Conservation (phyloP, 78 protist genomes). For the Diacronema lutheri region DNA sequence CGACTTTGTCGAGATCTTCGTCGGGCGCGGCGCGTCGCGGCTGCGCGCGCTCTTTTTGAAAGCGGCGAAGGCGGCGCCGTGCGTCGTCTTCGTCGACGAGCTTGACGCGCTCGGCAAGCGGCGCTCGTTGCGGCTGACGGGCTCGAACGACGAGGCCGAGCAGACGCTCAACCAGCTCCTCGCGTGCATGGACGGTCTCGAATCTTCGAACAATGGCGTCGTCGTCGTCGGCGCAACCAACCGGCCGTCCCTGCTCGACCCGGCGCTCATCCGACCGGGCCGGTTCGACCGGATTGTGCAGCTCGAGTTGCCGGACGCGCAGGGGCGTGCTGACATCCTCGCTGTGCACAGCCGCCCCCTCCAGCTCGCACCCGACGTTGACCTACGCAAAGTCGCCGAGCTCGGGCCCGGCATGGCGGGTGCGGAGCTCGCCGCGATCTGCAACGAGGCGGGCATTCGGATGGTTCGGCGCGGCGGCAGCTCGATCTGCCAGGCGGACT, state of each 20-base stretch:
- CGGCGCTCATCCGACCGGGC: slow-evolving; percentile 88
- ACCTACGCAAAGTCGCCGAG: background rate
- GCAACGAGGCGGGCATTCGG: slow-evolving; percentile 21
- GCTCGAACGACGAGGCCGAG: slow-evolving; percentile 3
- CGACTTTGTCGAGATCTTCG: slow-evolving; percentile 25
- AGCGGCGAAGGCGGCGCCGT: slow-evolving; percentile 73
- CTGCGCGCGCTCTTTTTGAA: slow-evolving; percentile 9
- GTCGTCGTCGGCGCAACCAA: slow-evolving; percentile 93
- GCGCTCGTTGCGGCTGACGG: background rate
- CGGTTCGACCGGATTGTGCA: slow-evolving; percentile 80
- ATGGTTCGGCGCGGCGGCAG: background rate
- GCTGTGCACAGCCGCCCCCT: background rate
- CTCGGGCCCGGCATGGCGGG: background rate
- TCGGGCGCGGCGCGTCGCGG: slow-evolving; percentile 9
- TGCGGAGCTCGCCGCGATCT: slow-evolving; percentile 18
- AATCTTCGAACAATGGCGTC: slow-evolving; percentile 60
- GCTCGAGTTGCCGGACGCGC: slow-evolving; percentile 76
- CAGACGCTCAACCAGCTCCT: slow-evolving; percentile 86
- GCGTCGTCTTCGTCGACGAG: slow-evolving; percentile 88
- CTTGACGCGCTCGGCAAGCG: slow-evolving; percentile 78
- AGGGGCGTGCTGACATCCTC: slow-evolving; percentile 64
- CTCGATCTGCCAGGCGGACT: too few species aligned
- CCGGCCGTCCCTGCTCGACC: slow-evolving; percentile 73
- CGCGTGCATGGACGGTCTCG: slow-evolving; percentile 48
- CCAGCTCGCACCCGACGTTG: background rate